phyloP scores from a whole-genome alignment of 257 asterid genomes.

The Ophiorrhiza pumila region DNA sequence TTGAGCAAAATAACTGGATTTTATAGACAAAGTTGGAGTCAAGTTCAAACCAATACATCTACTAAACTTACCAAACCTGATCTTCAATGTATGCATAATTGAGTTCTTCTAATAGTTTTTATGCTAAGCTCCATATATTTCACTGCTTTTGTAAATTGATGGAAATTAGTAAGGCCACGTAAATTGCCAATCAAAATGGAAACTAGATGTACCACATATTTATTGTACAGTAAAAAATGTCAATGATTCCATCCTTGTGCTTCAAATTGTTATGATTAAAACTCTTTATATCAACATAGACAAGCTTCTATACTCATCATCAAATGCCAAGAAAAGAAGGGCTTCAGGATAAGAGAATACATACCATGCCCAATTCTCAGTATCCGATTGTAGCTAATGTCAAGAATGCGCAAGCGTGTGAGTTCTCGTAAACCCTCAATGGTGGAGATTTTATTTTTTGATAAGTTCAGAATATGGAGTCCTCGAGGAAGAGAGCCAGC shows the following conservation, averaged over 20 bases:
- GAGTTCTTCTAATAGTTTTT: neutral
- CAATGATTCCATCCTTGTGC: neutral
- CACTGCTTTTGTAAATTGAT: neutral
- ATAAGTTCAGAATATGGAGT: slow-evolving; percentile 80
- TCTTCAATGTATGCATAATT: neutral
- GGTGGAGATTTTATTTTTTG: slow-evolving; percentile 79
- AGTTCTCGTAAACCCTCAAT: slow-evolving; percentile 93
- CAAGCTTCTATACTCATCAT: neutral
- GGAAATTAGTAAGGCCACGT: neutral
- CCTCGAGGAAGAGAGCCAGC: slow-evolving; percentile 97
- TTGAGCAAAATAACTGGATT: neutral
- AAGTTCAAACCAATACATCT: neutral
- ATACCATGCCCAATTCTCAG: slow-evolving; percentile 90
- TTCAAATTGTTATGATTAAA: neutral
- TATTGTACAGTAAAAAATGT: neutral
- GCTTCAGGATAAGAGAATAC: slow-evolving; percentile 10
- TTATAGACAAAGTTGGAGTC: neutral
- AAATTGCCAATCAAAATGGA: neutral
- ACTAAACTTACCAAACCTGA: neutral
- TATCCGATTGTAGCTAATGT: slow-evolving; percentile 89
- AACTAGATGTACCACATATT: neutral
- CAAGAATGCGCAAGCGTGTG: slow-evolving; percentile 88
- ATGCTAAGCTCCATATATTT: neutral
- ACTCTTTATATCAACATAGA: too few relatives aligned
- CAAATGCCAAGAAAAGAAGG: neutral